Percentiles rank a stretch among this genome's conserved stretches.
phyloP scores from a whole-genome alignment of 176 grass and related monocot genomes.

The Carex littledalei region DNA sequence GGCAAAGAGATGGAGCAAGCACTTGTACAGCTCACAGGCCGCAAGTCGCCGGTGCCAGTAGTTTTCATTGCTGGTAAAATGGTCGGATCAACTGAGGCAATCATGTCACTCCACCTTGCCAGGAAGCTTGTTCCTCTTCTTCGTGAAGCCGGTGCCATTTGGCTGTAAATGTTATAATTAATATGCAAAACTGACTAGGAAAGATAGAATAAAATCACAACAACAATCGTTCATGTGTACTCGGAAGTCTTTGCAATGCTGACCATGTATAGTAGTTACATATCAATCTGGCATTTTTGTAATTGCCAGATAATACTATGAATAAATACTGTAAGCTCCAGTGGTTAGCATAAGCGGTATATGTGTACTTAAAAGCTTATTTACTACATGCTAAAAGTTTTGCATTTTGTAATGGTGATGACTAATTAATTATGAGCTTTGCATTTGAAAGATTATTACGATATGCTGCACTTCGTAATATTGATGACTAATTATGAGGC shows the following conservation, averaged over 20 bases:
- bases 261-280: not conserved
- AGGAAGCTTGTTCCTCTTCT: slow-evolving; percentile 32
- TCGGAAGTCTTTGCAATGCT: not conserved
- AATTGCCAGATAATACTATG: not conserved
- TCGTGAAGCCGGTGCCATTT: slow-evolving; percentile 29
- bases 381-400: not conserved
- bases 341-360: not conserved
- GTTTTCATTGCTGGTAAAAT: slow-evolving; percentile 38
- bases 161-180: slow-evolving; percentile 12
- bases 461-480: not conserved
- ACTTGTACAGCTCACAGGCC: slow-evolving; percentile 34
- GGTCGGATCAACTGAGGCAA: slow-evolving; percentile 23
- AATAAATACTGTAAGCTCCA: not conserved
- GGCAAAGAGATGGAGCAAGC: slow-evolving; percentile 52
- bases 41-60: slow-evolving; percentile 22
- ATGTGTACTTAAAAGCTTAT: not conserved
- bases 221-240: not conserved
- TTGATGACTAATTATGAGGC: not conserved
- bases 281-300: not conserved
- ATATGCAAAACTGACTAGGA: not conserved
- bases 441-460: not conserved
- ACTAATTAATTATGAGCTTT: not conserved
- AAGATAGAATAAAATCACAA: not conserved
- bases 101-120: slow-evolving; percentile 38
- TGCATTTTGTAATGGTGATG: not conserved